Base-by-base conservation (phyloP, 129 eudicot species). In the Saussurea involucrata region DNA sequence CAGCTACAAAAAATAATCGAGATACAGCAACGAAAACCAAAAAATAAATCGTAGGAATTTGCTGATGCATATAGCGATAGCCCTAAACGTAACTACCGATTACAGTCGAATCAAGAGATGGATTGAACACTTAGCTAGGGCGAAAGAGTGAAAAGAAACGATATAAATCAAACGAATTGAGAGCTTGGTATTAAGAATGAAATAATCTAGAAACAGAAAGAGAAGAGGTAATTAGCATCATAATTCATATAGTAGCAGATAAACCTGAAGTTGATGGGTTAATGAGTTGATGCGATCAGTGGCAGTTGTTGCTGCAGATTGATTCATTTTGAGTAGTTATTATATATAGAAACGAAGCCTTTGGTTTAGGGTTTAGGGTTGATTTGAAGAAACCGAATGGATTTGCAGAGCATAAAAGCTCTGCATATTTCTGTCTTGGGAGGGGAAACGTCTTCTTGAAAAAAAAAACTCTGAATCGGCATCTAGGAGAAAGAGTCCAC, bases 201-300 rank as follows among this genome's bases (percentile, higher is more conserved):
- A 74, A 12, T 60, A 12, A 74, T 34, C 9, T 24, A 1, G 36
- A 12, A 58, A 36, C 3, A 27, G 8, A 32, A 69, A 11, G 3
- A 63, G 8, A 53, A 57, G 21, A 78, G 44, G 33, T 78, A 42
- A 27, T 49, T 49, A 73, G 79, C 73, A 63, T n/a, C n/a, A n/a
- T n/a, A n/a, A n/a, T n/a, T 71, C 8, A 4, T 8, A 4, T 5
- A 42, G 71, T 55, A 71, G 73, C 17, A 27, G 66, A 63, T 29
- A 74, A 10, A 75, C 32, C 24, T 15, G 72, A 63, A 32, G 24
- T 37, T 61, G 49, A n/a, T n/a, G n/a, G n/a, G n/a, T n/a, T n/a
- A n/a, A n/a, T n/a, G n/a, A n/a, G n/a, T n/a, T n/a, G n/a, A 79
- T 72, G 21, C 36, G 17, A 46, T 65, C 6, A 21, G 31, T 63